phyloP scores from a whole-genome alignment of 148 eudicot genomes.

The Heliosperma pusillum region DNA sequence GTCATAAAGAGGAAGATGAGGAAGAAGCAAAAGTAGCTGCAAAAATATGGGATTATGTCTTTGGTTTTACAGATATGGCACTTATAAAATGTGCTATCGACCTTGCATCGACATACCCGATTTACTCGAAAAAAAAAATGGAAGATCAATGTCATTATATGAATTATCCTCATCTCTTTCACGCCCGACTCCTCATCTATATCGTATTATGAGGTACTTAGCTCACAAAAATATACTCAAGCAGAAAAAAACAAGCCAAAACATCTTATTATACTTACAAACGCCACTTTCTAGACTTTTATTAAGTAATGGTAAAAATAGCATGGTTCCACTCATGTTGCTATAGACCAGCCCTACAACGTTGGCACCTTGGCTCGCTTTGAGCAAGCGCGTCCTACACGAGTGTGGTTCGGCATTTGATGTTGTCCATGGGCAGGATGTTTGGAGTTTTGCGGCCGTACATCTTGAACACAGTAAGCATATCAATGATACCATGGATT shows the following conservation, averaged over 20 bases:
- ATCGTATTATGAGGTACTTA: slow-evolving; percentile 59
- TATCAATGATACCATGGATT: slow-evolving; percentile 59
- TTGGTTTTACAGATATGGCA: slow-evolving; percentile 56
- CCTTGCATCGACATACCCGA: slow-evolving; percentile 59
- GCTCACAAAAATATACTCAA: slow-evolving; percentile 40
- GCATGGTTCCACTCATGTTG: slow-evolving; percentile 41
- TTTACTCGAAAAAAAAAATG: slow-evolving; percentile 37
- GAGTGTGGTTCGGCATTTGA: slow-evolving; percentile 33
- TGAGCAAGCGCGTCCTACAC: slow-evolving; percentile 34
- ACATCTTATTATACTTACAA: slow-evolving; percentile 27
- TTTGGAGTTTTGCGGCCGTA: slow-evolving; percentile 43
- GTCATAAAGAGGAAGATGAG: slow-evolving; percentile 18
- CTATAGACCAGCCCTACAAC: slow-evolving; percentile 43
- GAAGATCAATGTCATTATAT: slow-evolving; percentile 39
- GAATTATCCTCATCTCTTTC: slow-evolving; percentile 46
- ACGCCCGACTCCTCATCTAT: slow-evolving; percentile 34
- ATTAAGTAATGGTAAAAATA: slow-evolving; percentile 21
- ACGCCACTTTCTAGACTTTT: slow-evolving; percentile 58
- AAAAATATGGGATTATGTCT: slow-evolving; percentile 48
- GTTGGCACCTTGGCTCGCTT: slow-evolving; percentile 52
- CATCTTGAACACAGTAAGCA: slow-evolving; percentile 44
- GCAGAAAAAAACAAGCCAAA: slow-evolving; percentile 15
- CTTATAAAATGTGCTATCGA: slow-evolving; percentile 60
- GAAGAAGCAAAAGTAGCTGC: slow-evolving; percentile 39
- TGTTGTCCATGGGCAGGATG: slow-evolving; percentile 40